Evolutionary conservation across 129 eudicot species (phyloP).

Genomic region (Ambrosia trifida): DNA sequence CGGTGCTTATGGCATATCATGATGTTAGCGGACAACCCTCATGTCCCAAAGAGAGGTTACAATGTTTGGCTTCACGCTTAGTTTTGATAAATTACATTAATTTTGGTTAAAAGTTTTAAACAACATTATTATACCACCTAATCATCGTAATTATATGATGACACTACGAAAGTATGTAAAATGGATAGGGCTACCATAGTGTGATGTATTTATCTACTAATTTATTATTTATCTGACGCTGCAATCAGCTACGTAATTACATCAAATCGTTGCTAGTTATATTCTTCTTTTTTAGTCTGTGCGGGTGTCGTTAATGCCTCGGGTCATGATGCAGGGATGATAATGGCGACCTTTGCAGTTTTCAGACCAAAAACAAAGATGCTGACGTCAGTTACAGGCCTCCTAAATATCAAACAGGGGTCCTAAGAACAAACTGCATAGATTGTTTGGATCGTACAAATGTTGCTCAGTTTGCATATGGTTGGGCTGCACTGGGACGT

Average conservation of each 20-base stretch:
- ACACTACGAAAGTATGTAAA: too few species aligned
- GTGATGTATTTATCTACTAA: neutral
- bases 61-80: too few species aligned
- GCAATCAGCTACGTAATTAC: neutral
- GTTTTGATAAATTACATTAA: too few species aligned
- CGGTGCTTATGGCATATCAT: neutral
- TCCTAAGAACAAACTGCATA: slow-evolving; percentile 89
- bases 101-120: too few species aligned
- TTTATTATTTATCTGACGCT: neutral
- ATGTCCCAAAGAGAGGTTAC: too few species aligned
- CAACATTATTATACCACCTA: too few species aligned
- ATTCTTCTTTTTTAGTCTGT: neutral
- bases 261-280: too few species aligned
- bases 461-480: slow-evolving; percentile 88
- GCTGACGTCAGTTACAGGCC: slow-evolving; percentile 35
- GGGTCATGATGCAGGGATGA: slow-evolving; percentile 45
- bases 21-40: neutral
- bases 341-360: slow-evolving; percentile 13
- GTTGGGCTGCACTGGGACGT: slow-evolving; percentile 90
- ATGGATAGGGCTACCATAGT: too few species aligned
- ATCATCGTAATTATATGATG: too few species aligned
- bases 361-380: slow-evolving; percentile 11
- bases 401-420: slow-evolving; percentile 67
- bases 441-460: slow-evolving; percentile 98
- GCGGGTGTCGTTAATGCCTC: neutral